Percentiles rank a stretch among this genome's conserved stretches.
Evolutionary conservation across 2,329 filamentous ascomycete species (phyloP).

Genomic region (Sordariomycetes sp.): DNA sequence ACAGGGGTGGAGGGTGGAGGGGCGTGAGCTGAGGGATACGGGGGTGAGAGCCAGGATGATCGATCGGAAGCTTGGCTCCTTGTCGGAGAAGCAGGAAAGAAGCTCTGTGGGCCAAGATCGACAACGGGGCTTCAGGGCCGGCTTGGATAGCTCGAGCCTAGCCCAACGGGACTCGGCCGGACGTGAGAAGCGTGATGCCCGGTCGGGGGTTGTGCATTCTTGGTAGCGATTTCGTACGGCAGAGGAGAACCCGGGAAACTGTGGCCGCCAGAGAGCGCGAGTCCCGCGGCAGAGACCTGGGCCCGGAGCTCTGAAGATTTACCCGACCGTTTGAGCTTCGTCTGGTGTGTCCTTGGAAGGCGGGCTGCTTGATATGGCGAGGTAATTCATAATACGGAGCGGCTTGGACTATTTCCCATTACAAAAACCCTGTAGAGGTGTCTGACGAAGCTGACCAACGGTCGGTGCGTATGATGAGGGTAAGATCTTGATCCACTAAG

Average conservation of each 20-base stretch:
- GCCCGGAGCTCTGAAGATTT: neutral
- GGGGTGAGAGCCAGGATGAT: neutral
- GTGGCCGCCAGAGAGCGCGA: neutral
- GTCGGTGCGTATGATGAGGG: neutral
- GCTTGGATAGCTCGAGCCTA: neutral
- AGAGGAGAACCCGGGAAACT: constrained; percentile 1
- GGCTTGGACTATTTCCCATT: too few species aligned
- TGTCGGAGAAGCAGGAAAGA: constrained; percentile 3
- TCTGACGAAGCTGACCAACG: too few species aligned
- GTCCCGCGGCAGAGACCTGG: neutral
- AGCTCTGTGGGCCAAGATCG: neutral
- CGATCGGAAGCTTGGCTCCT: constrained; percentile 3
- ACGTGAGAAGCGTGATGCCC: neutral
- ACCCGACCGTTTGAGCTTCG: constrained; percentile 2
- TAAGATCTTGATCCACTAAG: neutral
- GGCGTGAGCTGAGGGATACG: neutral
- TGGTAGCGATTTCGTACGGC: neutral
- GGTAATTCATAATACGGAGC: neutral
- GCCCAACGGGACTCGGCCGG: neutral
- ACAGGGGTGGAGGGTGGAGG: neutral
- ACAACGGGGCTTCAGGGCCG: neutral
- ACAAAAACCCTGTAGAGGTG: too few species aligned
- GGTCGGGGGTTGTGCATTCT: neutral
- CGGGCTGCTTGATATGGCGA: neutral
- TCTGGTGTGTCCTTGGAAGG: neutral